phyloP scores from a whole-genome alignment of 768 basidiomycete species.

The Leucosporidium scottii region DNA sequence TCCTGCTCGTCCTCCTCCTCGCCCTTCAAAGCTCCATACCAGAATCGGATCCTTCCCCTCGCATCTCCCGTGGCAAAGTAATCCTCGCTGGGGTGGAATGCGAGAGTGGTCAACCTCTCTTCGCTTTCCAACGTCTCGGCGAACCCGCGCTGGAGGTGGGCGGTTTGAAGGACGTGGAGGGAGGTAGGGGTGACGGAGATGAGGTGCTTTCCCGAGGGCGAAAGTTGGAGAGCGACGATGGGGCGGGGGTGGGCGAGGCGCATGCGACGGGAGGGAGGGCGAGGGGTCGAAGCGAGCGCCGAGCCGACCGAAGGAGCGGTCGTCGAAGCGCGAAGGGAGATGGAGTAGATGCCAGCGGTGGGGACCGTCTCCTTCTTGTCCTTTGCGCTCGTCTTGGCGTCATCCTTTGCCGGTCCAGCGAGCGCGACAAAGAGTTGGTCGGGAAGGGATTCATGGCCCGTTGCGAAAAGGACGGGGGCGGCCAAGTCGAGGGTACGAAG shows the following conservation, averaged over 20 bases:
- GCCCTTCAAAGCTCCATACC: slow-evolving; percentile 76
- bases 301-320: not conserved
- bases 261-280: slow-evolving; percentile 23
- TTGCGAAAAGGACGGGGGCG: slow-evolving; percentile 63
- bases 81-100: slow-evolving; percentile 80
- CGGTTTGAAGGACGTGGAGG: slow-evolving; percentile 55
- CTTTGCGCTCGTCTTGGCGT: not conserved
- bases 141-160: slow-evolving; percentile 48
- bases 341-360: slow-evolving; percentile 21
- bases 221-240: slow-evolving; percentile 56
- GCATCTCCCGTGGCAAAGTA: slow-evolving; percentile 93
- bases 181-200: slow-evolving; percentile 68
- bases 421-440: slow-evolving; percentile 62
- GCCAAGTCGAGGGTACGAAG: slow-evolving; percentile 65
- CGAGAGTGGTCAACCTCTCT: slow-evolving; percentile 70
- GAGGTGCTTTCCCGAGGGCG: slow-evolving; percentile 69
- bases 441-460: slow-evolving; percentile 61
- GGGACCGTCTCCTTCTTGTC: not conserved
- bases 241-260: slow-evolving; percentile 30
- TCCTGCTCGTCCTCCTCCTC: slow-evolving; percentile 45
- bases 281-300: slow-evolving; percentile 10
- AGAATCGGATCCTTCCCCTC: slow-evolving; percentile 74
- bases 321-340: not conserved
- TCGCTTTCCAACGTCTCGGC: slow-evolving; percentile 70
- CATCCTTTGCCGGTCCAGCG: not conserved